phyloP scores from a whole-genome alignment of 2,329 filamentous ascomycete species.

The Calonectria crousiana region DNA sequence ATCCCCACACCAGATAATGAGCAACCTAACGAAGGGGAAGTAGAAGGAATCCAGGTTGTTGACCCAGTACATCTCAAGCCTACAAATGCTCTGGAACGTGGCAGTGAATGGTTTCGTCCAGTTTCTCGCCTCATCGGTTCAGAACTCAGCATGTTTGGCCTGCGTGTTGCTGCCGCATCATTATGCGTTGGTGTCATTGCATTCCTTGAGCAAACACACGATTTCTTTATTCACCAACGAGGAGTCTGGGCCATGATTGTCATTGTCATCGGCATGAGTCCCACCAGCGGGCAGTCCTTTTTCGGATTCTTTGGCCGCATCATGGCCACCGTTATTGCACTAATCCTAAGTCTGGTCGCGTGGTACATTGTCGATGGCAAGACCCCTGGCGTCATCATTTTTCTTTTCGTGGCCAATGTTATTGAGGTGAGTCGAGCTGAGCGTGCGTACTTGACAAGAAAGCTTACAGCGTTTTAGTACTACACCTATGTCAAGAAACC shows the following conservation, averaged over 20 bases:
- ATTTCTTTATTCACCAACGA: constrained; percentile 24
- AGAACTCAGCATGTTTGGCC: constrained; percentile 25
- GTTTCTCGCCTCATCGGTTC: constrained; percentile 21
- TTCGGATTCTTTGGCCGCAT: constrained; percentile 27
- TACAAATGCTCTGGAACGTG: constrained; percentile 19
- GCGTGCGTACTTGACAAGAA: background rate
- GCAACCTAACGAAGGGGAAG: background rate
- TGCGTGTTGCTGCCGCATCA: constrained; percentile 25
- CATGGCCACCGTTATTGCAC: constrained; percentile 16
- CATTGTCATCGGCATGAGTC: constrained; percentile 28
- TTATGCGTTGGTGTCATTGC: constrained; percentile 25
- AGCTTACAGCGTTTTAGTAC: constrained; percentile 6
- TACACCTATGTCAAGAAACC: constrained; percentile 30
- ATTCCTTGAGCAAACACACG: constrained; percentile 22
- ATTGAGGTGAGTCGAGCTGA: constrained; percentile 15
- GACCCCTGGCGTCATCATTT: constrained; percentile 24
- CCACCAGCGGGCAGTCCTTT: constrained; percentile 26
- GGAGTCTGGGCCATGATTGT: constrained; percentile 30
- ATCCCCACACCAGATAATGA: background rate
- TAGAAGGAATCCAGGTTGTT: constrained; percentile 17
- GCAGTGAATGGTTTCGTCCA: constrained; percentile 14
- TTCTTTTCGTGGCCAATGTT: constrained; percentile 23
- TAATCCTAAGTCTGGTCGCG: constrained; percentile 15
- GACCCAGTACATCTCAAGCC: constrained; percentile 27
- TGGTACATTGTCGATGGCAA: constrained; percentile 26